A percentile compares a stretch with the other conserved stretches of the same genome.
These are phyloP conservation scores for Vachellia collinsii DNA, from an alignment of 306 rosid genomes.

Conservation along the genomic window DNA sequence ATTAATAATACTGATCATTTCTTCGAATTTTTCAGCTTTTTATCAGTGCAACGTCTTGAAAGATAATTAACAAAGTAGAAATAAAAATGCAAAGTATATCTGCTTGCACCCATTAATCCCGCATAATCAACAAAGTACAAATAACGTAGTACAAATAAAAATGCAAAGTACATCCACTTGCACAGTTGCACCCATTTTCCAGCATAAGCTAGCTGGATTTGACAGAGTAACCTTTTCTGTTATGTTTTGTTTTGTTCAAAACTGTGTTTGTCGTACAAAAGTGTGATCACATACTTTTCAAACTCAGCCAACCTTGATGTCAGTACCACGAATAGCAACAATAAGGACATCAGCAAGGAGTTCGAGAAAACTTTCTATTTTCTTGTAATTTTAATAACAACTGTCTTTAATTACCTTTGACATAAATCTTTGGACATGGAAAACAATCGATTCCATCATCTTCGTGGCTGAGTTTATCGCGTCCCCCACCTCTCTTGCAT, in stretches of 20 bases:
- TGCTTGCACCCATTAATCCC: not conserved
- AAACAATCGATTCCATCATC: constrained; percentile 59
- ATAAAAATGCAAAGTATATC: not conserved
- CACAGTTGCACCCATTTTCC: not conserved
- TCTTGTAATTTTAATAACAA: not conserved
- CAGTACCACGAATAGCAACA: not conserved
- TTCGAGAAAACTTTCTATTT: not conserved
- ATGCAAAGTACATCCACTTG: not conserved
- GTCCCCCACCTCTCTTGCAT: constrained; percentile 64
- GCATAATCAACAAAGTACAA: not conserved
- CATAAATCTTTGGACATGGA: constrained; percentile 54
- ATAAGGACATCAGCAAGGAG: constrained; percentile 16
- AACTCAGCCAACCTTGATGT: constrained; percentile 23
- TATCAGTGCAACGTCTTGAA: constrained; percentile 31
- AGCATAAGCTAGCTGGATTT: constrained; percentile 10
- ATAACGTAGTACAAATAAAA: not conserved
- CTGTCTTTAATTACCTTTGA: constrained; percentile 56
- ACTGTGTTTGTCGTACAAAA: not conserved
- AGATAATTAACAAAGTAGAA: not conserved
- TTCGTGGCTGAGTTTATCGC: constrained; percentile 64
- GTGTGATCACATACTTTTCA: not conserved
- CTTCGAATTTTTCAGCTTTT: constrained; percentile 48
- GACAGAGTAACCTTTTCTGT: not conserved
- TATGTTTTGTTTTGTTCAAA: not conserved
- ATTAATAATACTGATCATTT: constrained; percentile 12